These are phyloP conservation scores for Esteya vermicola DNA, from an alignment of 2,329 filamentous ascomycete genomes.

Conservation along the genomic window DNA sequence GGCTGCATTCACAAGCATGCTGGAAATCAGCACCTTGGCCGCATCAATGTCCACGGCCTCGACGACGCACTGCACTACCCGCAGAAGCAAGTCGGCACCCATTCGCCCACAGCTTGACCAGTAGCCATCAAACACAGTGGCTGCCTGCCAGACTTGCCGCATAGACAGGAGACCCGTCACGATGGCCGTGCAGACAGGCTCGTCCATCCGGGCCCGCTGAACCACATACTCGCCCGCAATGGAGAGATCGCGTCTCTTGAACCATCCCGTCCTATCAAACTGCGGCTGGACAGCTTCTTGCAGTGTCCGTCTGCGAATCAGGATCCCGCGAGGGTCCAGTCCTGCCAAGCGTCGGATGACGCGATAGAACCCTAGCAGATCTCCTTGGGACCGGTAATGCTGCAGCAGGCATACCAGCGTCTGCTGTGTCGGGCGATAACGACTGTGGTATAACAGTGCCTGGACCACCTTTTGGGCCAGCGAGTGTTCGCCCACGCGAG, in stretches of 20 bases:
- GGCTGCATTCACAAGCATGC: conserved; percentile 14
- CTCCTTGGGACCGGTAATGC: conserved; percentile 29
- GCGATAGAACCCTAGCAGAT: conserved; percentile 28
- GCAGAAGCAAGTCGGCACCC: conserved; percentile 23
- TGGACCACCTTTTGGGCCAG: conserved; percentile 39
- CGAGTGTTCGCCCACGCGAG: conserved; percentile 30
- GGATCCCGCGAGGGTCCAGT: conserved; percentile 24
- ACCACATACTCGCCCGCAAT: conserved; percentile 21
- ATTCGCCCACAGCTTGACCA: no score
- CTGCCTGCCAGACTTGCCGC: conserved; percentile 28
- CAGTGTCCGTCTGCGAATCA: conserved; percentile 15
- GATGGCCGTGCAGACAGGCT: conserved; percentile 27
- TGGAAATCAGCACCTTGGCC: conserved; percentile 20
- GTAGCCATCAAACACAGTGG: conserved; percentile 24
- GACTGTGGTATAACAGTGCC: conserved; percentile 30
- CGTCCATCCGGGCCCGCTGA: conserved; percentile 24
- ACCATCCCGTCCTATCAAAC: conserved; percentile 14
- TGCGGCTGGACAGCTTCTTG: conserved; percentile 9
- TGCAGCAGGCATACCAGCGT: conserved; percentile 35
- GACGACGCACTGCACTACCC: conserved; percentile 27
- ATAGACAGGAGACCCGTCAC: conserved; percentile 34
- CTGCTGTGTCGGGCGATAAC: conserved; percentile 30
- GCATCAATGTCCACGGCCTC: conserved; percentile 21
- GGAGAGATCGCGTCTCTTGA: conserved; percentile 11
- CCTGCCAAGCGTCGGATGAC: conserved; percentile 31